A percentile compares a stretch with the other conserved stretches of the same genome.
phyloP scores from a whole-genome alignment of 371 early-diverging fungal species.

The Mucor racemosus region DNA sequence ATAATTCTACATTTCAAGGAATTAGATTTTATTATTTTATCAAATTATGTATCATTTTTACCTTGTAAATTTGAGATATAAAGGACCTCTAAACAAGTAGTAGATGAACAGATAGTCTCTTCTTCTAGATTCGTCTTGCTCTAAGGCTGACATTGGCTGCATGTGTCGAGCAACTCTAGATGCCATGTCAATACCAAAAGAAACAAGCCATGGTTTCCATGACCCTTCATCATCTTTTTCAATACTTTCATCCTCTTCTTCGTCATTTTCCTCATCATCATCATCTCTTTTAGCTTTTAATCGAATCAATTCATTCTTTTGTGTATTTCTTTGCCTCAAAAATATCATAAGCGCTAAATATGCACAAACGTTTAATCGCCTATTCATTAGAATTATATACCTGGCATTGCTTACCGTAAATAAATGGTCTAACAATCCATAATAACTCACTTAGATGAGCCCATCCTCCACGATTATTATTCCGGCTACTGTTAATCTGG shows the following conservation, averaged over 20 bases:
- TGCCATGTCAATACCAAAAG: constrained; percentile 37
- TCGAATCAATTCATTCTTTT: background rate
- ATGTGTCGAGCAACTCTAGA: constrained; percentile 29
- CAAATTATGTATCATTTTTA: constrained; percentile 2
- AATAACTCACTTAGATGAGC: constrained; percentile 37
- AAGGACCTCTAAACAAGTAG: constrained; percentile 40
- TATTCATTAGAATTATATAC: background rate
- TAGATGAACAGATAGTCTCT: constrained; percentile 43
- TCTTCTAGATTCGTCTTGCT: constrained; percentile 41
- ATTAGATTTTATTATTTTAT: background rate
- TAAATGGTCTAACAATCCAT: constrained; percentile 45
- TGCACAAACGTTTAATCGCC: too few species aligned
- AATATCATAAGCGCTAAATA: constrained; percentile 14
- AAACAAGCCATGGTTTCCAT: constrained; percentile 50
- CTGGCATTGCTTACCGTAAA: constrained; percentile 38
- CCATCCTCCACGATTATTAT: constrained; percentile 25
- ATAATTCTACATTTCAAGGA: constrained; percentile 13
- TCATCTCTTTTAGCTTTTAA: background rate
- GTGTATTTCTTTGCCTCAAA: constrained; percentile 1
- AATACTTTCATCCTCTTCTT: constrained; percentile 8
- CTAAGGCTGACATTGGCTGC: constrained; percentile 38
- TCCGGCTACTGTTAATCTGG: background rate
- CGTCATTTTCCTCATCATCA: background rate
- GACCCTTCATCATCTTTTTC: constrained; percentile 27
- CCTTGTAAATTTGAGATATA: constrained; percentile 42